Base-by-base conservation (phyloP, 495 filamentous ascomycete species). In the Xylaria telfairii region DNA sequence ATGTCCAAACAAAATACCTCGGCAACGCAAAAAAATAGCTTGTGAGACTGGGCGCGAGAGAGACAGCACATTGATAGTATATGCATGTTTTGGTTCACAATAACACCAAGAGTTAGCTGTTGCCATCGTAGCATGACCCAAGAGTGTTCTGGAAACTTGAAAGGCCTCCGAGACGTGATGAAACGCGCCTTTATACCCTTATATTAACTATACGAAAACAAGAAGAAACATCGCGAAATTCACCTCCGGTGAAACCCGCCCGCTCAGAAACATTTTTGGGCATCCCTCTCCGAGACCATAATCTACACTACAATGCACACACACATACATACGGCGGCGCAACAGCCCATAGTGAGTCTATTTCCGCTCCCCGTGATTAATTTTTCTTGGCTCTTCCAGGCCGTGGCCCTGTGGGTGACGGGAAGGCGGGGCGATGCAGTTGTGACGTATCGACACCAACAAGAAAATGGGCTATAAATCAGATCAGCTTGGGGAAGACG, bases 381-480 rank as follows among this genome's bases (percentile, higher is more conserved):
- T 49, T 42, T 65, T 37, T 30, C 42, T 51, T 66, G 41, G 32
- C 47, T 19, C n/a, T 54, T 66, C 46, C 32, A n/a, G 30, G 64
- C 37, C n/a, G n/a, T n/a, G n/a, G n/a, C n/a, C n/a, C n/a, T 62
- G 34, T 62, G 59, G 59, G 59, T 8, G 30, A 65, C 44, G 46
- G 30, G n/a, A 37, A 65, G 62, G 64, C 30, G 64, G 46, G 47
- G 64, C 10, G 64, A 34, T 42, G 47, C 64, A 53, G 32, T n/a
- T 66, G 64, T 66, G 30, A 39, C 46, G 42, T 62, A 62, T 54
- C 21, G 34, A 19, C 9, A 66, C 46, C 41, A 39, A 53, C 42
- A 65, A 28, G 21, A 47, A 47, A 19, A 32, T 59, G 32, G 30
- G 15, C 56, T 28, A 26, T 46, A 26, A 46, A 24, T 44, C 4